Conservation (phyloP, 2,329 filamentous ascomycete species). For the Trichoderma asperellum region DNA sequence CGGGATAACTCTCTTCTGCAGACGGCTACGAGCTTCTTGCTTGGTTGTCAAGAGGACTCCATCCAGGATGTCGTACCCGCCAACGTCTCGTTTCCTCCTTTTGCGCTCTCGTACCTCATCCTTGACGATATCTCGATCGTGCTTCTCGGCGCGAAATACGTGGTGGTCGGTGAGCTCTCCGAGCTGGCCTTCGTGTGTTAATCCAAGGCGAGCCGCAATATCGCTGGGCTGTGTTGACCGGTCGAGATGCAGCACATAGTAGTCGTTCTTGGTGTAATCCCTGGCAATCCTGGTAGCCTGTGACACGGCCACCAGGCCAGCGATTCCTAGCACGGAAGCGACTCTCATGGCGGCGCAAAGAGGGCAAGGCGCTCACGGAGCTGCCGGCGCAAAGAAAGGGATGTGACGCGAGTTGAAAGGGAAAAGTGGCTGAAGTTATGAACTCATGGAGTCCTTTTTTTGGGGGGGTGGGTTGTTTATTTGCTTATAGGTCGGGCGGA, state of each 20-base stretch:
- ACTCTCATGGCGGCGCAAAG: slow-evolving; percentile 51
- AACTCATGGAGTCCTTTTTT: slow-evolving; percentile 21
- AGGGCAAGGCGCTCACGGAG: slow-evolving; percentile 9
- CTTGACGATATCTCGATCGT: slow-evolving; percentile 62
- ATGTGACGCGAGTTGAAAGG: slow-evolving; percentile 11
- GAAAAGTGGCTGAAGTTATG: slow-evolving; percentile 12
- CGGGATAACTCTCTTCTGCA: slow-evolving; percentile 57
- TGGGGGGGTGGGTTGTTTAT: not conserved
- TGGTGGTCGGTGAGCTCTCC: slow-evolving; percentile 80
- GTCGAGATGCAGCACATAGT: slow-evolving; percentile 88
- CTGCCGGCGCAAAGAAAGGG: slow-evolving; percentile 25
- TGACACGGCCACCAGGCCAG: slow-evolving; percentile 55
- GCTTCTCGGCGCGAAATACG: slow-evolving; percentile 76
- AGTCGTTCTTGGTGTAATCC: slow-evolving; percentile 81
- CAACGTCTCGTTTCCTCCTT: slow-evolving; percentile 63
- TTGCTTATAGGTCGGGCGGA: not conserved
- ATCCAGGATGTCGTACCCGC: slow-evolving; percentile 65
- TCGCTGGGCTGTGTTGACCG: slow-evolving; percentile 65
- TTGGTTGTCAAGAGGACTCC: slow-evolving; percentile 80
- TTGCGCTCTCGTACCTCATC: slow-evolving; percentile 57
- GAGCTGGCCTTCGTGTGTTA: slow-evolving; percentile 79
- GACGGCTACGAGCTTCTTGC: slow-evolving; percentile 57
- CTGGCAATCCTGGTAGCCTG: slow-evolving; percentile 59
- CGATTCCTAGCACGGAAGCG: slow-evolving; percentile 56
- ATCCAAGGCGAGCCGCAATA: slow-evolving; percentile 72